Conservation (phyloP, 2,329 filamentous ascomycete genomes). For the Magnaporthiopsis incrustans region DNA sequence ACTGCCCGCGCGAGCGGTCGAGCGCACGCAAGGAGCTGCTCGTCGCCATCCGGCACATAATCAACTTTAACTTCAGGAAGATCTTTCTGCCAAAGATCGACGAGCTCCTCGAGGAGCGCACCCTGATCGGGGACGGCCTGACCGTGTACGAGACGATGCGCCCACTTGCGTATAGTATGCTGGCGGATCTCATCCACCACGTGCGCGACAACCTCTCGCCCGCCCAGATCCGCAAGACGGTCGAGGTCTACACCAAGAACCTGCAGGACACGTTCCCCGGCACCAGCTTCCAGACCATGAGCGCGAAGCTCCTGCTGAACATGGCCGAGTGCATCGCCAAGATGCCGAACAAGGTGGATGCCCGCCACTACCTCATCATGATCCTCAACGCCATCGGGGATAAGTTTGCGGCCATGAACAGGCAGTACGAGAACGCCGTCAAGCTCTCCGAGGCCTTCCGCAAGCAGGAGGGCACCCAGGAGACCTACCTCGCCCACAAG, state of each 20-base stretch:
- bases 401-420: constrained; percentile 97
- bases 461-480: constrained; percentile 54
- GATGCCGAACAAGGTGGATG: constrained; percentile 86
- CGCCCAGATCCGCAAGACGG: constrained; percentile 88
- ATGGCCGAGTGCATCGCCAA: constrained; percentile 98
- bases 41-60: constrained; percentile 94
- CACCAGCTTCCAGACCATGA: constrained; percentile 99
- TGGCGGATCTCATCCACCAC: constrained; percentile 96
- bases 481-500: constrained; percentile 79
- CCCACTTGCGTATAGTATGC: constrained; percentile 94
- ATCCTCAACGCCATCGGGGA: constrained; percentile 97
- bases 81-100: constrained; percentile 95
- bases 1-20: constrained; percentile 92
- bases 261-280: constrained; percentile 93
- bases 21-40: constrained; percentile 88
- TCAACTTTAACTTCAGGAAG: constrained; percentile 96
- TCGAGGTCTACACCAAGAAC: constrained; percentile 95
- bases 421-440: constrained; percentile 88
- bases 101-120: constrained; percentile 87
- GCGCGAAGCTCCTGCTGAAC: constrained; percentile 89
- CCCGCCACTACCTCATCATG: constrained; percentile 91
- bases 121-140: constrained; percentile 87
- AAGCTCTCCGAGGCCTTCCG: constrained; percentile 78
- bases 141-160: constrained; percentile 97
- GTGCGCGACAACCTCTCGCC: constrained; percentile 82